Base-by-base conservation (phyloP, 495 filamentous ascomycete genomes). In the Hyaloscypha hepaticicola region DNA sequence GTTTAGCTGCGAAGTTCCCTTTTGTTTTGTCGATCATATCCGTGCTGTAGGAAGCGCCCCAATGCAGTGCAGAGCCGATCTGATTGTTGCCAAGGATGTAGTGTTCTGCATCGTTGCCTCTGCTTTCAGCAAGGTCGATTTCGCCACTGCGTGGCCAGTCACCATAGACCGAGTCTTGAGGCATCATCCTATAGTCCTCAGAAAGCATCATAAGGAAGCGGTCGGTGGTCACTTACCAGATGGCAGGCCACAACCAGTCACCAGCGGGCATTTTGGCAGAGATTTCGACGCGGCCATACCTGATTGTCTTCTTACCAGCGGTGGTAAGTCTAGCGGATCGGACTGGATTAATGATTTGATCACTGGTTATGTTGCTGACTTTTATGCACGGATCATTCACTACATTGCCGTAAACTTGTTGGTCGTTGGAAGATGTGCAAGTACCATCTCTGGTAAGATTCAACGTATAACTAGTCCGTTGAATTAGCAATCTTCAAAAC, bases 231-330 rank as follows among this genome's bases (percentile, higher is more conserved):
- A 33, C 52, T 41, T 49, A 57, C 68, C 70, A 79, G 28, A 79
- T 79, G 11, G 78, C 76, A 12, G 77, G 76, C 76, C 77, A 79
- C 0, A 78, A 55, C 77, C 78, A 80, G 49, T 77, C 71, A 25
- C 78, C 78, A 62, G 70, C 64, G 1, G 77, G 76, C 59, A 79
- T 70, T 66, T 79, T 80, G 1, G 77, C 77, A 7, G 74, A 73
- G 3, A 80, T 77, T 60, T 79, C 78, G 14, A 80, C 74, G 14
- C 72, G 68, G 5, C 78, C 78, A 58, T 79, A 80, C n/a, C 64
- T 72, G 57, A 79, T 72, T 6, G 66, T 55, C 60, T 74, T 74
- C 61, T 74, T 77, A 1, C 76, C 76, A 61, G 77, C 74, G 14
- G 78, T 79, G 0, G 67, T 70, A 2, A 79, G 55, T 16, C 77